A percentile compares a stretch with the other conserved stretches of the same genome.
Evolutionary conservation across 177 flowering plant genomes (phyloP).

Genomic region (Tripterygium wilfordii): DNA sequence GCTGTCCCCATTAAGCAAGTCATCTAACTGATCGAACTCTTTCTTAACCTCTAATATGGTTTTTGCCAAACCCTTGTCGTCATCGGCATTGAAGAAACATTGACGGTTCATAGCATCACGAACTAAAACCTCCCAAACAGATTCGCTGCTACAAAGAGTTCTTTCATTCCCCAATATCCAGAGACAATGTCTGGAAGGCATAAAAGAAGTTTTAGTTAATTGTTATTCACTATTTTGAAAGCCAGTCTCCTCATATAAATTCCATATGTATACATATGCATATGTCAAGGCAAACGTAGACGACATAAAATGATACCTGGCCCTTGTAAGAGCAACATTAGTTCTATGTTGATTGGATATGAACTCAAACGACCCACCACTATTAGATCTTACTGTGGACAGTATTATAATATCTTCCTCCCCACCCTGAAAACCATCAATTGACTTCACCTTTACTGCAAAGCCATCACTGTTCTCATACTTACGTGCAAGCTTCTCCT

Average conservation of each 20-base stretch:
- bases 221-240: too few relatives aligned
- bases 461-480: neutral
- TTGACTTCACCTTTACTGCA: conserved; percentile 12
- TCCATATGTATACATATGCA: too few relatives aligned
- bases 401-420: conserved; percentile 53
- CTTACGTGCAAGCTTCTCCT: neutral
- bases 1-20: conserved; percentile 26
- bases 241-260: too few relatives aligned
- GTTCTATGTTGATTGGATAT: neutral
- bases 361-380: neutral
- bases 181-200: conserved; percentile 33
- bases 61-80: conserved; percentile 23
- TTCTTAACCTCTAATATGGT: conserved; percentile 16
- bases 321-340: conserved; percentile 2
- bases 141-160: conserved; percentile 18
- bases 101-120: conserved; percentile 25
- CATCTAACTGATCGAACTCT: conserved; percentile 29
- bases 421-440: conserved; percentile 69
- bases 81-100: conserved; percentile 28
- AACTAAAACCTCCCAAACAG: conserved; percentile 27
- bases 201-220: too few relatives aligned
- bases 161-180: conserved; percentile 39
- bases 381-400: conserved; percentile 38
- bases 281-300: too few relatives aligned
- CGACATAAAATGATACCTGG: conserved; percentile 4